Evolutionary conservation across 352 stramenopile genomes (phyloP).

Genomic region (Globisporangium abappressorium): DNA sequence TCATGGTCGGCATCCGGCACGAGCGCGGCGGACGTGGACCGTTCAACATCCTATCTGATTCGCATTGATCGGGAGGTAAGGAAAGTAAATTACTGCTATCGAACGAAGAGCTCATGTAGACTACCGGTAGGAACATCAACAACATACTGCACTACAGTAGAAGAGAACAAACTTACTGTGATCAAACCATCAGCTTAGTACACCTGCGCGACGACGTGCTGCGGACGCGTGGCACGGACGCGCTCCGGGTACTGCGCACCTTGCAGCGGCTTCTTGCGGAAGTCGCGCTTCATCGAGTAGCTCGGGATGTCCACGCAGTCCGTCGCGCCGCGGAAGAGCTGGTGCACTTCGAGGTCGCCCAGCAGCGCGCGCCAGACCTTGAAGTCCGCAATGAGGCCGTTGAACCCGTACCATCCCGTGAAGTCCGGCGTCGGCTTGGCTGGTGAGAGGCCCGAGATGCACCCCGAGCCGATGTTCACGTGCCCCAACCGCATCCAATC

Average conservation of each 20-base stretch:
- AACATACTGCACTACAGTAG: too few relatives aligned
- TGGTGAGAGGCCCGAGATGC: constrained; percentile 47
- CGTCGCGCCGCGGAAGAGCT: constrained; percentile 55
- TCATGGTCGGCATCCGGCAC: constrained; percentile 18
- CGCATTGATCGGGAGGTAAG: neutral
- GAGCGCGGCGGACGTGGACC: constrained; percentile 13
- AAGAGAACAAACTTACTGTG: neutral
- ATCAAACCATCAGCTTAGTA: constrained; percentile 24
- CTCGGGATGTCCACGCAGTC: constrained; percentile 50
- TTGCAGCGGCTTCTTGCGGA: constrained; percentile 15
- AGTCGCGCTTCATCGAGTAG: constrained; percentile 50
- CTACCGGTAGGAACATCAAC: too few relatives aligned
- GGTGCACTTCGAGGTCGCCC: constrained; percentile 43
- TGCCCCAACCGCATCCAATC: constrained; percentile 47
- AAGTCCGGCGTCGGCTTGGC: constrained; percentile 60
- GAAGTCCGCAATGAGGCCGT: constrained; percentile 57
- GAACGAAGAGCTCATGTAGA: neutral
- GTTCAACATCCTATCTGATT: constrained; percentile 12
- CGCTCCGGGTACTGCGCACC: constrained; percentile 37
- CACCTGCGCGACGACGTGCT: constrained; percentile 61
- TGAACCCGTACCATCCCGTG: constrained; percentile 70
- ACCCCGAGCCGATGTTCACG: constrained; percentile 60
- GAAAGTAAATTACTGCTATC: constrained; percentile 5
- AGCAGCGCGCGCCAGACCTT: constrained; percentile 52
- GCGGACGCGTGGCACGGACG: constrained; percentile 48